These are phyloP conservation scores for Ziziphus jujuba DNA, from an alignment of 306 rosid genomes.

Conservation along the genomic window DNA sequence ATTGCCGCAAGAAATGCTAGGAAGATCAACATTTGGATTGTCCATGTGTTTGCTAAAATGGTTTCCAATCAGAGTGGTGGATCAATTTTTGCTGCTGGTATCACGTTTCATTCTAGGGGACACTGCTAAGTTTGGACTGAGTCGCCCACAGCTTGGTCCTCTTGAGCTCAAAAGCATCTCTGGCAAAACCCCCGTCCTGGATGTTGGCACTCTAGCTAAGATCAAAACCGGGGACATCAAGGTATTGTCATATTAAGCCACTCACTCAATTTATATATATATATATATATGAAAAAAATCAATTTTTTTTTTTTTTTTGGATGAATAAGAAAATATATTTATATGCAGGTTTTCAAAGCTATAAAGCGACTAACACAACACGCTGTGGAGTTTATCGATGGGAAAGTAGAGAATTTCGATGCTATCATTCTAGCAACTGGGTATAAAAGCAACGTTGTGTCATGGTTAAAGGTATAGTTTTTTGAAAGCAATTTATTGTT, in stretches of 20 bases:
- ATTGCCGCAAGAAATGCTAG: slow-evolving; percentile 86
- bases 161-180: slow-evolving; percentile 67
- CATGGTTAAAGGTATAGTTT: slow-evolving; percentile 71
- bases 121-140: slow-evolving; percentile 68
- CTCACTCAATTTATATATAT: too few relatives aligned
- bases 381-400: slow-evolving; percentile 74
- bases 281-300: not conserved
- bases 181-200: slow-evolving; percentile 94
- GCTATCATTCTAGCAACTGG: slow-evolving; percentile 83
- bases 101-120: slow-evolving; percentile 87
- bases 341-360: slow-evolving; percentile 62
- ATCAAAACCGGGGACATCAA: slow-evolving; percentile 79
- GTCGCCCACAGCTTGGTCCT: slow-evolving; percentile 84
- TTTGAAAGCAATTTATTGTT: not conserved
- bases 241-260: slow-evolving; percentile 43
- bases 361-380: slow-evolving; percentile 53
- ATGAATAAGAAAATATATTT: not conserved
- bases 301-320: not conserved
- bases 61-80: slow-evolving; percentile 77
- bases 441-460: slow-evolving; percentile 75
- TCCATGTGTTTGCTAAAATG: slow-evolving; percentile 86
- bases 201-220: slow-evolving; percentile 80
- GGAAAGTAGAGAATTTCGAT: slow-evolving; percentile 64
- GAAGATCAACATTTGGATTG: slow-evolving; percentile 93
- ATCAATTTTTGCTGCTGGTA: slow-evolving; percentile 66